These are phyloP conservation scores for Yamadazyma atmosphaerica DNA, from an alignment of 1,139 yeast genomes.

Conservation along the genomic window DNA sequence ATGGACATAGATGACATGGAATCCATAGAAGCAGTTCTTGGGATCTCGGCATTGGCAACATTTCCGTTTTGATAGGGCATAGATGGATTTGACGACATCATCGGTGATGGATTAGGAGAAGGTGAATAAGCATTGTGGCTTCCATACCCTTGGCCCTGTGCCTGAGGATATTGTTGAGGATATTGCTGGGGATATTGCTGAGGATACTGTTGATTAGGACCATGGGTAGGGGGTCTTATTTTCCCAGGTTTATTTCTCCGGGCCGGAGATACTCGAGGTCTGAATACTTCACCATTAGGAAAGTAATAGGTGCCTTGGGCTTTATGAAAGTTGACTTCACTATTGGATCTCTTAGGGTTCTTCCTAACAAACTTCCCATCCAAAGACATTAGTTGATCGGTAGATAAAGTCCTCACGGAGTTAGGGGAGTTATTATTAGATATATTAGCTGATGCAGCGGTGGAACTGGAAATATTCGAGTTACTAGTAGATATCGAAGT, in stretches of 20 bases:
- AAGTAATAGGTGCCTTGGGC: conserved; percentile 41
- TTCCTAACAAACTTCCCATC: conserved; percentile 35
- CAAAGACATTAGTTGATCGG: conserved; percentile 38
- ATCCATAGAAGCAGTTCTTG: conserved; percentile 12
- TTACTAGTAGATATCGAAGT: conserved; percentile 30
- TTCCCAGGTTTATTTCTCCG: conserved; percentile 38
- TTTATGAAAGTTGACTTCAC: conserved; percentile 15
- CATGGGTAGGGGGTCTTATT: conserved; percentile 11
- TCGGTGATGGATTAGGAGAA: neutral
- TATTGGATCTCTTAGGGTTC: conserved; percentile 22
- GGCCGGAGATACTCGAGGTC: conserved; percentile 44
- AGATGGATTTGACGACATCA: neutral
- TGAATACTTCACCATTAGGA: conserved; percentile 57
- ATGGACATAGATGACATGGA: conserved; percentile 13
- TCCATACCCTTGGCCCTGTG: neutral
- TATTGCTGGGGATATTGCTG: neutral
- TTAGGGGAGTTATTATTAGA: conserved; percentile 3
- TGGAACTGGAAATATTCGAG: conserved; percentile 10
- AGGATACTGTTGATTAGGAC: neutral
- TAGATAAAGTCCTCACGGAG: conserved; percentile 32
- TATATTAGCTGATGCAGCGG: conserved; percentile 3
- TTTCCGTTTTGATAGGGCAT: too few relatives aligned
- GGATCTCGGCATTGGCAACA: conserved; percentile 5
- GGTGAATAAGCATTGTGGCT: neutral
- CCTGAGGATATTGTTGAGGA: neutral